Evolutionary conservation across 371 early-diverging fungal genomes (phyloP).

Genomic region (Apophysomyces trapeziformis): DNA sequence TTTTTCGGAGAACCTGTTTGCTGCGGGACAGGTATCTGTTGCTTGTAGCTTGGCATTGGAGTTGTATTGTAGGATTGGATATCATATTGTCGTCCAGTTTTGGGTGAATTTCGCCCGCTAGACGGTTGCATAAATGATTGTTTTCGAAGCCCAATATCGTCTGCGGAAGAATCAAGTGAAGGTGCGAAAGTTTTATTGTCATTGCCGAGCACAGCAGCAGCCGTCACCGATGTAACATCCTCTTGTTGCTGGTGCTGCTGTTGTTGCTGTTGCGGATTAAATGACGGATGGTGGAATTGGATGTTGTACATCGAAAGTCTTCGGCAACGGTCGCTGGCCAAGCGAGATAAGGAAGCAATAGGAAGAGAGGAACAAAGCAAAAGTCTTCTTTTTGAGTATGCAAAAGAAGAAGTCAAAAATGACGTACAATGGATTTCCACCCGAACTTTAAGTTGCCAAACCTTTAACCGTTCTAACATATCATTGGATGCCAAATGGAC

Average conservation of each 20-base stretch:
- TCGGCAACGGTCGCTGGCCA: not conserved
- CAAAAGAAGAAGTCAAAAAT: not conserved
- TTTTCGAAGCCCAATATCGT: slow-evolving; percentile 7
- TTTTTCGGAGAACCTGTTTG: slow-evolving; percentile 10
- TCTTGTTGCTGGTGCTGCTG: slow-evolving; percentile 65
- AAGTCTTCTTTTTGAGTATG: slow-evolving; percentile 1
- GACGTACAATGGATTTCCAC: not conserved
- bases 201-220: slow-evolving; percentile 73
- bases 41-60: slow-evolving; percentile 18
- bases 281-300: slow-evolving; percentile 8
- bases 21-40: slow-evolving; percentile 14
- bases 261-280: slow-evolving; percentile 8
- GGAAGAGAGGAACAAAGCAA: not conserved
- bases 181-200: slow-evolving; percentile 55
- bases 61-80: slow-evolving; percentile 18
- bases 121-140: slow-evolving; percentile 9
- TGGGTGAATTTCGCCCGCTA: slow-evolving; percentile 20
- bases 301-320: slow-evolving; percentile 6
- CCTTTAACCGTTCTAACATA: too few species aligned
- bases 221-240: slow-evolving; percentile 83
- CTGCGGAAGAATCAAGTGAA: slow-evolving; percentile 9
- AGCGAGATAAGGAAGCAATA: not conserved
- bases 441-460: not conserved
- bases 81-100: slow-evolving; percentile 17
- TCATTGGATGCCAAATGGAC: too few species aligned